A percentile compares a stretch with the other conserved stretches of the same genome.
Conservation (phyloP, 768 basidiomycete species). For the Amanita phalloides region DNA sequence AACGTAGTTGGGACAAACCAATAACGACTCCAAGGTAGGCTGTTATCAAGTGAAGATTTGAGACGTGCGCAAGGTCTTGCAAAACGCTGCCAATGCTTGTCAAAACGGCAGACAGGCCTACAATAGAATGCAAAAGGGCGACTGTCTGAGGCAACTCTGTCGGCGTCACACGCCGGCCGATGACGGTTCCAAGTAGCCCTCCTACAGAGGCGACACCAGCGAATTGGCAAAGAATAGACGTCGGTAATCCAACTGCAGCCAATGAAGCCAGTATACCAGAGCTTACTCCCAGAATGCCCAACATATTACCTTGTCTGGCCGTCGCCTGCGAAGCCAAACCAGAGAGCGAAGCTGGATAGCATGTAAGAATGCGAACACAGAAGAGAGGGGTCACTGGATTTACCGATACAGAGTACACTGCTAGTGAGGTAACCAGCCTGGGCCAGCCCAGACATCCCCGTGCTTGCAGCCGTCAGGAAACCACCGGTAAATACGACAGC, state of each 20-base stretch:
- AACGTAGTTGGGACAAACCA: conserved; percentile 28
- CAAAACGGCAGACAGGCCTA: conserved; percentile 82
- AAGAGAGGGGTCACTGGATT: not conserved
- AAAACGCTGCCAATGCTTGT: conserved; percentile 80
- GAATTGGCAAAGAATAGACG: conserved; percentile 68
- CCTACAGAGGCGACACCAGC: conserved; percentile 70
- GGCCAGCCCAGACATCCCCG: conserved; percentile 77
- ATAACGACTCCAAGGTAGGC: conserved; percentile 84
- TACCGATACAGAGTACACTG: conserved; percentile 80
- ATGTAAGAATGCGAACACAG: conserved; percentile 1
- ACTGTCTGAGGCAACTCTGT: conserved; percentile 81
- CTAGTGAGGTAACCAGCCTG: conserved; percentile 83
- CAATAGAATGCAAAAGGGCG: conserved; percentile 76
- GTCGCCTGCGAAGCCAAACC: conserved; percentile 72
- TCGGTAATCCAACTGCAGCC: conserved; percentile 73
- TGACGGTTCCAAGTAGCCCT: conserved; percentile 53
- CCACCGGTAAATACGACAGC: conserved; percentile 77
- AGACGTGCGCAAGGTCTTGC: conserved; percentile 54
- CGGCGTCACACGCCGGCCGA: conserved; percentile 77
- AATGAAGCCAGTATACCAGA: conserved; percentile 76
- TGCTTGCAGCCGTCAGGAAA: conserved; percentile 72
- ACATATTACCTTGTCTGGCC: conserved; percentile 77
- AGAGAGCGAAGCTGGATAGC: conserved; percentile 55
- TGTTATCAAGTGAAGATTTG: conserved; percentile 68
- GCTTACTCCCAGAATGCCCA: conserved; percentile 80